Evolutionary conservation across 2,329 filamentous ascomycete species (phyloP), one percentile per base, ranked within the genome.

Genomic region (Hymenoscyphus infarciens): DNA sequence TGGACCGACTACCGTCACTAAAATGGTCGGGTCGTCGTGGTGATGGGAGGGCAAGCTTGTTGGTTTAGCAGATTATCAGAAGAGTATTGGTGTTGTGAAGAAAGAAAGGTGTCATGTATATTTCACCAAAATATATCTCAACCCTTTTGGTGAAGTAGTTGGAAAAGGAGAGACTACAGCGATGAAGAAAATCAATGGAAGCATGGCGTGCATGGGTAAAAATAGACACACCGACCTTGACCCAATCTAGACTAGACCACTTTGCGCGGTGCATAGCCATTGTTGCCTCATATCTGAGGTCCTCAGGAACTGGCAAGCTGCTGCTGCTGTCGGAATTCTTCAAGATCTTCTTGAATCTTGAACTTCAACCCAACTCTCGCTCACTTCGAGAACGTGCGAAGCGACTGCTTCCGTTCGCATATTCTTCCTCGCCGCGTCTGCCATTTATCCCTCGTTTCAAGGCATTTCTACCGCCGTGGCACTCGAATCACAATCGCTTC

Each of bases 401-500:
- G 19, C 19, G 55, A 19, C 27, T 25, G 29, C 33, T 57, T 33
- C 10, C 19, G 16, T 25, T 38, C 31, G 16, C 29, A 19, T 57
- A 25, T 35, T 33, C 33, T 57, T 31, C 33, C 33, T 38, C 55
- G 55, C 55, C 19, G 11, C 39, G 19, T 19, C 29, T 19, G 29
- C 29, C 31, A 33, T 15, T 19, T 38, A 33, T 57, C 31, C 33
- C 22, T 57, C 55, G 55, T 57, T 57, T 22, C 33, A 38, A 22
- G 55, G 55, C 55, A 38, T 35, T 57, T 22, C 16, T 39, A 29
- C 33, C 55, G 31, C n/a, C 33, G 19, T 35, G 42, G 42, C 42
- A 49, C 42, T 49, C 42, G 42, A 49, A 49, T 49, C n/a, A 49
- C 42, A 49, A 49, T 49, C 42, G 42, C 42, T 49, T 49, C 42